phyloP scores from a whole-genome alignment of 2,329 filamentous ascomycete species.

The Colletotrichum somersetense region DNA sequence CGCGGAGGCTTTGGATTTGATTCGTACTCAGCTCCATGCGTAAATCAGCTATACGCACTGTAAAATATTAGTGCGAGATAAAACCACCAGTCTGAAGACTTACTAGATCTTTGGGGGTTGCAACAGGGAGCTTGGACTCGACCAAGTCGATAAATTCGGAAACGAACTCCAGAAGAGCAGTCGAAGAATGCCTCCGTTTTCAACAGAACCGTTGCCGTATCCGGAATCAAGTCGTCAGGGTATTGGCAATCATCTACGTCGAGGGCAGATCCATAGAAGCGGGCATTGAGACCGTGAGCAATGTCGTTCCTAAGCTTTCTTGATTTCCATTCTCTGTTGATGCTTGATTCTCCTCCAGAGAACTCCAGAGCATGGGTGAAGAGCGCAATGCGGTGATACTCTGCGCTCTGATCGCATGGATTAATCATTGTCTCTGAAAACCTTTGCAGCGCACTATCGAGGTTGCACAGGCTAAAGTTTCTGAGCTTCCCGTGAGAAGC shows the following conservation, averaged over 20 bases:
- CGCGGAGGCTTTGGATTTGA: neutral
- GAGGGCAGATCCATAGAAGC: no score
- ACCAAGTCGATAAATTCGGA: neutral
- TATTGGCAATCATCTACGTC: neutral
- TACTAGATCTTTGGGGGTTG: neutral
- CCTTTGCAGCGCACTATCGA: no score
- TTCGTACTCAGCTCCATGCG: neutral
- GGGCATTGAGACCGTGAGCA: no score
- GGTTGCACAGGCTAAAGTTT: no score
- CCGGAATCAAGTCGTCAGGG: neutral
- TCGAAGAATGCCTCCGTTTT: neutral
- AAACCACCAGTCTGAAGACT: neutral
- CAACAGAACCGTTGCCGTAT: neutral
- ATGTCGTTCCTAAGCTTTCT: neutral
- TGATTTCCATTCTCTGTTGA: no score
- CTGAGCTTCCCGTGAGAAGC: no score
- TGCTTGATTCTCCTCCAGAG: no score
- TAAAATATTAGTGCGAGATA: neutral
- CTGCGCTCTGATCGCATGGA: no score
- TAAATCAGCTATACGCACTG: neutral
- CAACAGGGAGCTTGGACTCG: neutral
- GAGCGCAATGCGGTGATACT: no score
- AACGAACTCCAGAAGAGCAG: neutral
- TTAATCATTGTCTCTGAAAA: no score
- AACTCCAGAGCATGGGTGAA: no score